Conservation (phyloP, 2,329 filamentous ascomycete species). For the Teratosphaeria destructans region DNA sequence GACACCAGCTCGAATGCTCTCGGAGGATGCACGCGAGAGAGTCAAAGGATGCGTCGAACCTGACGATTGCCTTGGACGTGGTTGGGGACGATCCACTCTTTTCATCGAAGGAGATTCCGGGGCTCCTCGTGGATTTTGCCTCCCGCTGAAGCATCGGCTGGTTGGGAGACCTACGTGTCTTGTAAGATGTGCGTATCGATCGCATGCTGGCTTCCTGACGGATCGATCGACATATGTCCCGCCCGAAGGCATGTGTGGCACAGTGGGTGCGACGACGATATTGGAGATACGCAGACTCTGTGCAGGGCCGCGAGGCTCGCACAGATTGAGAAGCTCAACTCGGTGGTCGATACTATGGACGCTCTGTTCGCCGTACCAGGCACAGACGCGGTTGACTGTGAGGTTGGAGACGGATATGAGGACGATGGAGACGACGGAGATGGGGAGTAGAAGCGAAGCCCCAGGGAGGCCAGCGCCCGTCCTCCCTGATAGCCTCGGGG, state of each 20-base stretch:
- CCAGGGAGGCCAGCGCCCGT: background rate
- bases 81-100: background rate
- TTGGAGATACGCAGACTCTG: background rate
- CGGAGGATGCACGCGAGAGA: background rate
- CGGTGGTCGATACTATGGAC: background rate
- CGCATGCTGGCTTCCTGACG: no score
- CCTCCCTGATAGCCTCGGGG: background rate
- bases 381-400: background rate
- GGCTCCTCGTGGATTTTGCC: no score
- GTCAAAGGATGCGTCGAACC: background rate
- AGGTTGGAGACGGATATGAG: background rate
- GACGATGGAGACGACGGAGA: background rate
- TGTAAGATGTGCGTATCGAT: background rate
- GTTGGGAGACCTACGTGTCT: no score
- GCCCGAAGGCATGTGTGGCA: no score
- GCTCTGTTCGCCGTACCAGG: background rate
- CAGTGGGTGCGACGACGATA: background rate
- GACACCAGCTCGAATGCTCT: background rate
- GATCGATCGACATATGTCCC: no score
- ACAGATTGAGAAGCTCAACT: background rate
- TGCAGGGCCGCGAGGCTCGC: background rate
- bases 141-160: no score
- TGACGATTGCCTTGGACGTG: background rate
- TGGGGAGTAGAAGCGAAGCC: background rate
- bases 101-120: background rate